Percentiles rank a stretch among this genome's conserved stretches.
These are phyloP conservation scores for Cladosporium sp. DNA, from an alignment of 2,329 filamentous ascomycete species.

Conservation along the genomic window DNA sequence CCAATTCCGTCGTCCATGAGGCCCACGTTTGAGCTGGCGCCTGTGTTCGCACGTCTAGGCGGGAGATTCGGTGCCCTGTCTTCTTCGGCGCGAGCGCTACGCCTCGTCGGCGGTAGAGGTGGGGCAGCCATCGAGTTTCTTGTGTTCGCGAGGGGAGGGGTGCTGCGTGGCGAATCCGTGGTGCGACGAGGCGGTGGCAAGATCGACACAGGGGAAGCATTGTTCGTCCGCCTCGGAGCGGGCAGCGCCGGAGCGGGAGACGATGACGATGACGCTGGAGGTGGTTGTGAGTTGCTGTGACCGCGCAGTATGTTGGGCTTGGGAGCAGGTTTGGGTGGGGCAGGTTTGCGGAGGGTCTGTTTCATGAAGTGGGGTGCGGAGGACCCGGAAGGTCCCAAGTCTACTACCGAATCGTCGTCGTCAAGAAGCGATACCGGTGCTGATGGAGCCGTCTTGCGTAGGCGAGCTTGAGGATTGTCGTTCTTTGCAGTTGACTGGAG, in stretches of 20 bases:
- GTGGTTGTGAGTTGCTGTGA: slow-evolving; percentile 20
- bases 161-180: background rate
- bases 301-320: slow-evolving; percentile 30
- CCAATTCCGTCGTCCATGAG: slow-evolving; percentile 28
- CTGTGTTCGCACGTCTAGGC: slow-evolving; percentile 19
- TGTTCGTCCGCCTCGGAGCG: slow-evolving; percentile 16
- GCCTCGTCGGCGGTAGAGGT: slow-evolving; percentile 21
- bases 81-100: slow-evolving; percentile 9
- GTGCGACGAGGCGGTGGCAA: slow-evolving; percentile 17
- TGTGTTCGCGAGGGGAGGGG: slow-evolving; percentile 6
- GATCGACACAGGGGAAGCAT: slow-evolving; percentile 8
- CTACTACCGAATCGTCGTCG: background rate
- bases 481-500: background rate
- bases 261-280: slow-evolving; percentile 14
- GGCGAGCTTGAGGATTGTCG: slow-evolving; percentile 6
- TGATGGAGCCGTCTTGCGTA: slow-evolving; percentile 7
- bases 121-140: slow-evolving; percentile 11
- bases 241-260: slow-evolving; percentile 19
- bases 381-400: background rate
- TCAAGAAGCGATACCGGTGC: slow-evolving; percentile 3
- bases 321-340: slow-evolving; percentile 30
- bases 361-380: slow-evolving; percentile 12
- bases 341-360: slow-evolving; percentile 29
- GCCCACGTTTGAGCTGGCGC: slow-evolving; percentile 3
- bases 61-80: slow-evolving; percentile 20